These are phyloP conservation scores for Myxozyma kluyveri DNA, from an alignment of 805 yeast genomes.

Conservation along the genomic window DNA sequence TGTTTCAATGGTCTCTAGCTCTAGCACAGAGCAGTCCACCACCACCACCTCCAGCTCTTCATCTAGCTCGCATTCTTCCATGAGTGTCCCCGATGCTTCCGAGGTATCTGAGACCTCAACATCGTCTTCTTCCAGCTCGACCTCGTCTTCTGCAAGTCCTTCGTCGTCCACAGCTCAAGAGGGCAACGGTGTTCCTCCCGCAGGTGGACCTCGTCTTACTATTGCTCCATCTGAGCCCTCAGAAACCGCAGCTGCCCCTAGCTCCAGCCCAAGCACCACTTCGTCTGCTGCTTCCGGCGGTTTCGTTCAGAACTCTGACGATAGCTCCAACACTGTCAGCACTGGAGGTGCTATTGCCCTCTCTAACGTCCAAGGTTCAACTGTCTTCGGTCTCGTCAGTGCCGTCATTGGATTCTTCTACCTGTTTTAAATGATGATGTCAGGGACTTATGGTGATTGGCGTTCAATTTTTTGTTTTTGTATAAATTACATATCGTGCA, in stretches of 20 bases:
- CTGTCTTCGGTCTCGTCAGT: constrained; percentile 1
- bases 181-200: neutral
- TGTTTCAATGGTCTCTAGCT: constrained; percentile 11
- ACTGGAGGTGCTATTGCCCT: constrained; percentile 11
- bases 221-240: neutral
- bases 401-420: constrained; percentile 12
- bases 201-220: neutral
- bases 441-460: too few relatives aligned
- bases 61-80: constrained; percentile 8
- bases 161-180: neutral
- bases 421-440: constrained; percentile 15
- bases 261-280: neutral
- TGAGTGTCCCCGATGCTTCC: constrained; percentile 15
- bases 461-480: too few relatives aligned
- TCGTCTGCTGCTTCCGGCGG: constrained; percentile 5
- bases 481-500: too few relatives aligned
- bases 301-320: constrained; percentile 9
- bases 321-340: constrained; percentile 1
- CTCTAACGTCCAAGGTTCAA: constrained; percentile 4
- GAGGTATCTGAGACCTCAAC: constrained; percentile 7
- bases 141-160: constrained; percentile 3
- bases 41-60: constrained; percentile 9
- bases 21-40: constrained; percentile 14
- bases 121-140: constrained; percentile 7
- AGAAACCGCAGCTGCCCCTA: neutral